Conservation (phyloP, 2,329 filamentous ascomycete genomes). For the Fusarium sororula region DNA sequence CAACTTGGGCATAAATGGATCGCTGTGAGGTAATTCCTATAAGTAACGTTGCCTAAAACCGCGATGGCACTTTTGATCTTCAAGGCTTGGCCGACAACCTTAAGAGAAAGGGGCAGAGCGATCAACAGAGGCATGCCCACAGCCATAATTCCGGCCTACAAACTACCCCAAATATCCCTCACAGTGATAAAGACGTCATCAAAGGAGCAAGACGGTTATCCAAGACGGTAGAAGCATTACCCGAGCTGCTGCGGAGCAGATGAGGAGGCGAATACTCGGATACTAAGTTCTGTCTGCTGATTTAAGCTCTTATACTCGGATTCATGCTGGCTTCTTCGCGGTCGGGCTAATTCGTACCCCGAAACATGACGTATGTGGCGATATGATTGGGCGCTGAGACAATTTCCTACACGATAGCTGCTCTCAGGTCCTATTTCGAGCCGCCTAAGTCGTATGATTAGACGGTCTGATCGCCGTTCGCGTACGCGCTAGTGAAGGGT, state of each 20-base stretch:
- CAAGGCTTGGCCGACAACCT: not conserved
- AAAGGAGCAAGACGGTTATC: fast-evolving
- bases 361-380: not conserved
- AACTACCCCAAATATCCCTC: not conserved
- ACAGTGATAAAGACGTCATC: not conserved
- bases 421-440: not conserved
- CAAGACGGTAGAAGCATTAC: not conserved
- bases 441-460: not conserved
- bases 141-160: not conserved
- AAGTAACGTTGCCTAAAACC: not conserved
- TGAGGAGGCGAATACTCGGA: not conserved
- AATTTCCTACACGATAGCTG: not conserved
- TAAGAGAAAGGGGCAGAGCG: not conserved
- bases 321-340: no score
- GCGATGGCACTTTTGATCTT: not conserved
- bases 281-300: no score
- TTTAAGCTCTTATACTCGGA: no score
- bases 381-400: not conserved
- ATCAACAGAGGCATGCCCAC: not conserved
- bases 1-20: not conserved
- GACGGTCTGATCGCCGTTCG: not conserved
- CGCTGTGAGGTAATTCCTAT: not conserved
- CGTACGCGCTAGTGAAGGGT: not conserved
- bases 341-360: not conserved
- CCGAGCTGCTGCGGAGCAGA: not conserved